Conservation (phyloP, 2,329 filamentous ascomycete genomes). For the Xylariaceae sp. region DNA sequence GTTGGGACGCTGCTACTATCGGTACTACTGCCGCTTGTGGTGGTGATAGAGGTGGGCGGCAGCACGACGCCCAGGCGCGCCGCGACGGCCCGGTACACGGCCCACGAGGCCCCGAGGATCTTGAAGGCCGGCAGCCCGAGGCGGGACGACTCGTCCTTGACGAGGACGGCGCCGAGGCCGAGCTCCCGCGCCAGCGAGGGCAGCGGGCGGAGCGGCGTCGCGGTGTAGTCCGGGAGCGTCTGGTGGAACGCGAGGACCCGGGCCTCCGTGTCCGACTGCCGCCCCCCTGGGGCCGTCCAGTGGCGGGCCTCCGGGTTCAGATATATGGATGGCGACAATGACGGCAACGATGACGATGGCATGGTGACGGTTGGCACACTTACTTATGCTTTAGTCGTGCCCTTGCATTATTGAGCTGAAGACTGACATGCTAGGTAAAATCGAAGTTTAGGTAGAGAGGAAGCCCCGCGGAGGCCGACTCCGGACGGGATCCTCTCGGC, state of each 20-base stretch:
- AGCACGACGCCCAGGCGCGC: conserved; percentile 36
- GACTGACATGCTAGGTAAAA: not conserved
- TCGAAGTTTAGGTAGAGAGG: too few relatives aligned
- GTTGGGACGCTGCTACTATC: too few relatives aligned
- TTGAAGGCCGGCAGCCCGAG: conserved; percentile 71
- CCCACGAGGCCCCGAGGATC: conserved; percentile 73
- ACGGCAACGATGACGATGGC: not conserved
- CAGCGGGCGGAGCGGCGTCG: conserved; percentile 15
- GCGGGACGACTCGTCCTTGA: conserved; percentile 65
- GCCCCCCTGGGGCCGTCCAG: conserved; percentile 12
- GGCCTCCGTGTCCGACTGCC: conserved; percentile 8
- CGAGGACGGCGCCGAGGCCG: conserved; percentile 47
- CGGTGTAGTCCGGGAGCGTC: conserved; percentile 19
- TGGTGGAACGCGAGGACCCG: conserved; percentile 18
- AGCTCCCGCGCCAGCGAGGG: conserved; percentile 41
- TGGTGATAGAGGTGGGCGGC: conserved; percentile 18
- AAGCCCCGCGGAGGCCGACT: not conserved
- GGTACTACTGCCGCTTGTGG: too few relatives aligned
- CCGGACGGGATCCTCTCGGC: not conserved
- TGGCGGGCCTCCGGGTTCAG: conserved; percentile 14
- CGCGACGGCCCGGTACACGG: conserved; percentile 48
- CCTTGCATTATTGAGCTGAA: not conserved
- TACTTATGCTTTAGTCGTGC: not conserved
- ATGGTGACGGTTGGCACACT: not conserved
- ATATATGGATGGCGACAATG: conserved; percentile 15